Evolutionary conservation across 805 yeast species (phyloP).

Genomic region (Candida vaughaniae): DNA sequence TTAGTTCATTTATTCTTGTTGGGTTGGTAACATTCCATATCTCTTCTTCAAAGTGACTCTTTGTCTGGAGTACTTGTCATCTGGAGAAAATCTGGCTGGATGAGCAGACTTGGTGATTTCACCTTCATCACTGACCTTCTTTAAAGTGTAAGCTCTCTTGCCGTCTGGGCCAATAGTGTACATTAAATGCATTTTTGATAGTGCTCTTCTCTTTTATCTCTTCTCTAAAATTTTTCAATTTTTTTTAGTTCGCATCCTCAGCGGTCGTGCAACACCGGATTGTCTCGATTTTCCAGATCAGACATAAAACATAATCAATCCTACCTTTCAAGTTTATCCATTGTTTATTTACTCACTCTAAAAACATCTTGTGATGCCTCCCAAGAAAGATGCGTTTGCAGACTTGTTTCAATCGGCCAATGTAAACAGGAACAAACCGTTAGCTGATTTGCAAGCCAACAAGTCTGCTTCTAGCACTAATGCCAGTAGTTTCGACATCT

Average conservation of each 20-base stretch:
- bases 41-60: conserved; percentile 98
- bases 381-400: conserved; percentile 46
- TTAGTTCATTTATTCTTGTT: too few relatives aligned
- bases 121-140: conserved; percentile 78
- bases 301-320: too few relatives aligned
- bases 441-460: conserved; percentile 12
- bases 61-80: conserved; percentile 98
- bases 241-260: neutral
- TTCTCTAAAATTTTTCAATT: conserved; percentile 8
- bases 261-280: too few relatives aligned
- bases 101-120: conserved; percentile 98
- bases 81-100: conserved; percentile 99
- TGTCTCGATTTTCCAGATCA: neutral
- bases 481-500: neutral
- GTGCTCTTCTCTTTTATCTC: conserved; percentile 11
- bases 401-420: conserved; percentile 38
- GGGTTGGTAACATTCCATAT: conserved; percentile 83
- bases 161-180: conserved; percentile 94
- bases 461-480: neutral
- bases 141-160: conserved; percentile 89
- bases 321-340: too few relatives aligned
- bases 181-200: conserved; percentile 99
- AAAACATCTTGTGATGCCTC: conserved; percentile 29
- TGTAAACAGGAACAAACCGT: conserved; percentile 8
- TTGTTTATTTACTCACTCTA: too few relatives aligned